Evolutionary conservation across 352 stramenopile species (phyloP).

Genomic region (Phytophthora pinifolia): DNA sequence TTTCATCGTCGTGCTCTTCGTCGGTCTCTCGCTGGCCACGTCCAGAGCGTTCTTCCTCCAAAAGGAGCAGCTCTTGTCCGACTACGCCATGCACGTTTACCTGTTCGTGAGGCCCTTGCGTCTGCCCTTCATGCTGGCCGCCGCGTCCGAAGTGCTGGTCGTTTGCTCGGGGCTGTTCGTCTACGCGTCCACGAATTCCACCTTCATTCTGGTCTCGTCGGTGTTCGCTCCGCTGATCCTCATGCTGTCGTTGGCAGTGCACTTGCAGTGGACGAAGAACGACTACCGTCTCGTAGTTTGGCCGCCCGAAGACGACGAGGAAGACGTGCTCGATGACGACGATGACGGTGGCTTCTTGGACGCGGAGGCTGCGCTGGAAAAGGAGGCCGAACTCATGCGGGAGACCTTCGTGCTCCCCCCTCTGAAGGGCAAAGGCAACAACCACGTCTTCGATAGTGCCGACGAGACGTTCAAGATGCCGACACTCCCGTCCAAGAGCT

Average conservation of each 20-base stretch:
- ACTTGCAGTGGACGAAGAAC: constrained; percentile 78
- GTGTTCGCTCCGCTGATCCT: constrained; percentile 77
- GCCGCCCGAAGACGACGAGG: constrained; percentile 78
- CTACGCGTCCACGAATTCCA: constrained; percentile 73
- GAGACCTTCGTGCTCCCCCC: constrained; percentile 80
- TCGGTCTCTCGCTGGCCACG: constrained; percentile 67
- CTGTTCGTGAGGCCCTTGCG: constrained; percentile 60
- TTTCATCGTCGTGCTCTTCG: constrained; percentile 83
- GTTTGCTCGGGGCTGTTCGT: constrained; percentile 84
- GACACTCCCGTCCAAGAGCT: constrained; percentile 54
- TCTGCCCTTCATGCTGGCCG: constrained; percentile 80
- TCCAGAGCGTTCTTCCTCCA: constrained; percentile 83
- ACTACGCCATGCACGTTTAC: constrained; percentile 78
- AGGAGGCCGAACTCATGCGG: constrained; percentile 72
- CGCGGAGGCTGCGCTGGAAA: constrained; percentile 66
- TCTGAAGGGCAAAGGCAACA: constrained; percentile 61
- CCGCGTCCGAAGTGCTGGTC: constrained; percentile 75
- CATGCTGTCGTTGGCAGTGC: constrained; percentile 75
- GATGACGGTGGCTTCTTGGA: constrained; percentile 56
- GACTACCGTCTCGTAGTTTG: constrained; percentile 85
- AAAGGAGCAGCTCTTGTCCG: constrained; percentile 71
- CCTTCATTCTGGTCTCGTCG: constrained; percentile 76
- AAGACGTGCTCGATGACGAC: constrained; percentile 79
- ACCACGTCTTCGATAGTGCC: constrained; percentile 51
- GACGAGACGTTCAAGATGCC: constrained; percentile 86